Percentiles rank a stretch among this genome's conserved stretches.
Evolutionary conservation across 768 basidiomycete species (phyloP).

Genomic region (Phylloporus sp.): DNA sequence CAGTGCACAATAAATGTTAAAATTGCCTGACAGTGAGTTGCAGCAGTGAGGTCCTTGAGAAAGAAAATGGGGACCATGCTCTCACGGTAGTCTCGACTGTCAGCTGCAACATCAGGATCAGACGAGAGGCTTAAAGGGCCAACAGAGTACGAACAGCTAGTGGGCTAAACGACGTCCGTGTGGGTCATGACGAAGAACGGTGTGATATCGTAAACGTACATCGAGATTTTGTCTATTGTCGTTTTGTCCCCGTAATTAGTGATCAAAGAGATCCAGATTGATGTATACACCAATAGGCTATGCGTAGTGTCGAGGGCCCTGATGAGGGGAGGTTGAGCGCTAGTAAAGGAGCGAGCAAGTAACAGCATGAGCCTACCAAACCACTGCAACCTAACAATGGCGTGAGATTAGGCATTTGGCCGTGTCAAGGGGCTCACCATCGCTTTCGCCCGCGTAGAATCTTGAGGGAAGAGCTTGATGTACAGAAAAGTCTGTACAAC

Average conservation of each 20-base stretch:
- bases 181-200: not conserved
- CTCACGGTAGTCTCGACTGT: constrained; percentile 33
- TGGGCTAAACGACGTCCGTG: constrained; percentile 11
- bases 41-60: not conserved
- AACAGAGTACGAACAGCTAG: constrained; percentile 23
- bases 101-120: constrained; percentile 15
- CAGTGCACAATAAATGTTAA: constrained; percentile 42
- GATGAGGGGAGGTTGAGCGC: not conserved
- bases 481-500: constrained; percentile 28
- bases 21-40: constrained; percentile 3
- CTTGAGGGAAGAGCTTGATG: constrained; percentile 27
- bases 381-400: constrained; percentile 19
- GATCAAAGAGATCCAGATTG: constrained; percentile 45
- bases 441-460: constrained; percentile 18
- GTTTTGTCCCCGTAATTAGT: constrained; percentile 36
- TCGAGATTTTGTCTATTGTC: constrained; percentile 42
- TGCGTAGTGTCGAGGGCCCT: constrained; percentile 39
- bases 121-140: not conserved
- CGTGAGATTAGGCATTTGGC: not conserved
- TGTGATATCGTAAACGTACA: constrained; percentile 27
- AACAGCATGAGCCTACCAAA: constrained; percentile 19
- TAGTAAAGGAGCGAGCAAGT: not conserved
- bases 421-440: constrained; percentile 14
- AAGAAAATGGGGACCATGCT: not conserved
- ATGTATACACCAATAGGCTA: constrained; percentile 37